A percentile compares a stretch with the other conserved stretches of the same genome.
Evolutionary conservation across 371 early-diverging fungal genomes (phyloP).

Genomic region (Cladochytrium tenue): DNA sequence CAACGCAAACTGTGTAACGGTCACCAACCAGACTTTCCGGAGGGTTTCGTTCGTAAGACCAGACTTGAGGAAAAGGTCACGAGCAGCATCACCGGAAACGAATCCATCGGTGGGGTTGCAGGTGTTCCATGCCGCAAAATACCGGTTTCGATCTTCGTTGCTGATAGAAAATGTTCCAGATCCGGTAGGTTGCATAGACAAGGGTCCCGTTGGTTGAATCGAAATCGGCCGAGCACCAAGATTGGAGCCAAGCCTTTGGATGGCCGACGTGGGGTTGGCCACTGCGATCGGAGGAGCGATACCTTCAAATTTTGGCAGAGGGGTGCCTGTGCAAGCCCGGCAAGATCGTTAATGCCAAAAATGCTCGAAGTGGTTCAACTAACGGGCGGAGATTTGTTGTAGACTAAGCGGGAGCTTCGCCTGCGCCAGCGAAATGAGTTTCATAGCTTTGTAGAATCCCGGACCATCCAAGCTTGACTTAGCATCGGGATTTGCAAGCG

Average conservation of each 20-base stretch:
- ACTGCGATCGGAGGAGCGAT: too few species aligned
- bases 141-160: conserved; percentile 67
- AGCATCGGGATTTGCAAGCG: conserved; percentile 72
- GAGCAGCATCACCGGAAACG: conserved; percentile 33
- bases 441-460: conserved; percentile 79
- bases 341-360: too few species aligned
- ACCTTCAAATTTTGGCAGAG: too few species aligned
- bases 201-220: too few species aligned
- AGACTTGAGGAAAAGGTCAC: conserved; percentile 44
- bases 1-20: not conserved
- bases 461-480: conserved; percentile 73
- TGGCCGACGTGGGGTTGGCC: too few species aligned
- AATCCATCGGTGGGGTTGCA: conserved; percentile 69
- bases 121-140: conserved; percentile 66
- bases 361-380: too few species aligned
- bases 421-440: conserved; percentile 86
- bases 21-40: conserved; percentile 31
- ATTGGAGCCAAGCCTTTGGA: too few species aligned
- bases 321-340: too few species aligned
- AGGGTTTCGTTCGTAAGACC: conserved; percentile 33
- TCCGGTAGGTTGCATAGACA: not conserved
- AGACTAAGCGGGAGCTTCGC: conserved; percentile 61
- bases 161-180: conserved; percentile 10
- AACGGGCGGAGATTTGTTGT: conserved; percentile 49
- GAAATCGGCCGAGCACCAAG: too few species aligned